Conservation (phyloP, 2,329 filamentous ascomycete species). For the Hypoxylon sp. region DNA sequence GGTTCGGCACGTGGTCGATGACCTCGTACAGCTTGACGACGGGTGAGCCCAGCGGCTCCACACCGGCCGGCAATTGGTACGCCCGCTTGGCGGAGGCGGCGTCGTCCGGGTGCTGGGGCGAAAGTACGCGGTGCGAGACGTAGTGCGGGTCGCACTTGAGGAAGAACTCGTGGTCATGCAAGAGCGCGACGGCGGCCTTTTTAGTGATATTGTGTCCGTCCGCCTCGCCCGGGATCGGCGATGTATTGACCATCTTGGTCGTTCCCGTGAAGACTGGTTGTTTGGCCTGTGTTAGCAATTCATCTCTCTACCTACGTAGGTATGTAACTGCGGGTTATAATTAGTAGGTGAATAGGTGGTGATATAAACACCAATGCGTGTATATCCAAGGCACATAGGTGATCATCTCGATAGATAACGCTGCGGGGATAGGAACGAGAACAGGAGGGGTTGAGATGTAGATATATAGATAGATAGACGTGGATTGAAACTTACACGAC, state of each 20-base stretch:
- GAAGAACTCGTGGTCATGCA: constrained; percentile 68
- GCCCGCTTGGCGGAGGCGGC: constrained; percentile 49
- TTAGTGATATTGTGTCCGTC: constrained; percentile 24
- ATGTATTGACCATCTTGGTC: constrained; percentile 60
- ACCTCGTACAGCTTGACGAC: constrained; percentile 62
- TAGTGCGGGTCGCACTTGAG: constrained; percentile 68
- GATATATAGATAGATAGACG: background rate
- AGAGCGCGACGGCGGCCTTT: constrained; percentile 56
- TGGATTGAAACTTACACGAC: constrained; percentile 48
- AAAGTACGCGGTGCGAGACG: constrained; percentile 54
- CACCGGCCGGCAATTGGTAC: constrained; percentile 46
- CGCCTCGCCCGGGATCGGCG: constrained; percentile 58
- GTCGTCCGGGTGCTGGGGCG: constrained; percentile 43
- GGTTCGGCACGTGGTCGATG: constrained; percentile 67
- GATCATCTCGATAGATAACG: background rate
- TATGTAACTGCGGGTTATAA: background rate
- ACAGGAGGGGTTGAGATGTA: background rate
- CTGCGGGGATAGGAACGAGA: background rate
- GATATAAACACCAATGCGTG: background rate
- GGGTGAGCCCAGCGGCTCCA: constrained; percentile 46
- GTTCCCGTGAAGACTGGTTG: constrained; percentile 61
- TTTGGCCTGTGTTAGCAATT: background rate
- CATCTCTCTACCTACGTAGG: constrained; percentile 4
- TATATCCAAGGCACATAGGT: background rate
- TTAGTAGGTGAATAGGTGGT: background rate